Conservation (phyloP, 1,139 yeast species). For the Maudiozyma humilis region DNA sequence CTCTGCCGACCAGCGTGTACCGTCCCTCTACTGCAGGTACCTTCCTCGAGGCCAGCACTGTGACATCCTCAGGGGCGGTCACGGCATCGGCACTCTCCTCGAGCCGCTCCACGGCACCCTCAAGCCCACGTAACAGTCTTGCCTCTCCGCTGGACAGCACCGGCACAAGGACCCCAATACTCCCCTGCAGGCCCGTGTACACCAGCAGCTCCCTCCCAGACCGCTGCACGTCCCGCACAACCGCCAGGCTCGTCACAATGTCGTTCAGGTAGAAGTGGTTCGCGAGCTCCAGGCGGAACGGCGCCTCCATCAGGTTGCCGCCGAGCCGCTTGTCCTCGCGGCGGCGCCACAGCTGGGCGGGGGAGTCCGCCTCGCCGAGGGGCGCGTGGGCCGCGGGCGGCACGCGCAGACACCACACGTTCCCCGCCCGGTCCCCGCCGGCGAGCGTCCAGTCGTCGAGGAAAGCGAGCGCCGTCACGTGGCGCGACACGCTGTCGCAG, state of each 20-base stretch:
- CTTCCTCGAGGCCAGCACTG: too few relatives aligned
- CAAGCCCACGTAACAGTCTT: conserved; percentile 49
- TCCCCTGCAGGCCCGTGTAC: conserved; percentile 75
- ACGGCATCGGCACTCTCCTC: too few relatives aligned
- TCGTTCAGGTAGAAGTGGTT: conserved; percentile 67
- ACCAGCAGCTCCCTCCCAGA: conserved; percentile 57
- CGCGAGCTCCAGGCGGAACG: conserved; percentile 44
- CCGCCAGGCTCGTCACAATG: conserved; percentile 53
- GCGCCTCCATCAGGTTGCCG: conserved; percentile 28
- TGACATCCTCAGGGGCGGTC: too few relatives aligned
- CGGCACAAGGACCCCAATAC: conserved; percentile 68
- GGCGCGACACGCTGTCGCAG: conserved; percentile 63
- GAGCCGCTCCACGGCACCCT: conserved; percentile 37
- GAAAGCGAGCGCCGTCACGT: conserved; percentile 49
- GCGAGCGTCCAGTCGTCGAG: conserved; percentile 70
- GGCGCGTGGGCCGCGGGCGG: too few relatives aligned
- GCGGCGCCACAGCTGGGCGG: background rate
- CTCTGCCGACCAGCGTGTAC: conserved; percentile 50
- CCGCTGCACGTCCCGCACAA: conserved; percentile 17
- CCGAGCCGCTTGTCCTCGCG: conserved; percentile 6
- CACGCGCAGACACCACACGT: conserved; percentile 57
- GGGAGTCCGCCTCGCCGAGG: too few relatives aligned
- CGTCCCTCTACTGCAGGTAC: conserved; percentile 33
- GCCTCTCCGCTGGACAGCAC: conserved; percentile 55
- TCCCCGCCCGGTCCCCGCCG: conserved; percentile 90